A percentile compares a stretch with the other conserved stretches of the same genome.
These are phyloP conservation scores for Suillus variegatus DNA, from an alignment of 768 basidiomycete genomes.

Conservation along the genomic window DNA sequence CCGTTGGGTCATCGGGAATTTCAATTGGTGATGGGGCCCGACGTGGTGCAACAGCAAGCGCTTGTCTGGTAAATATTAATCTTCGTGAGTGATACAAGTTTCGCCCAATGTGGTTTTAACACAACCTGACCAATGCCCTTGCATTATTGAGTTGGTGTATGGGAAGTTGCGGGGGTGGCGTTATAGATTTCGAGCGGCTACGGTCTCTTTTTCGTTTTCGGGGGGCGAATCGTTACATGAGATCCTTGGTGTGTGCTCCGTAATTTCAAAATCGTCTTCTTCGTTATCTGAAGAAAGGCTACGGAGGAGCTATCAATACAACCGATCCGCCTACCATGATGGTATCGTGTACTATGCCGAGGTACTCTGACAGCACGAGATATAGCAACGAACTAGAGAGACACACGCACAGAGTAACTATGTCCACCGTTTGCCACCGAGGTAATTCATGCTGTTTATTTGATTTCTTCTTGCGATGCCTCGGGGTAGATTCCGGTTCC, in stretches of 20 bases:
- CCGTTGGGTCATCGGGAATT: conserved; percentile 44
- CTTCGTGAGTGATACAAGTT: conserved; percentile 9
- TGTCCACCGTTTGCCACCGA: conserved; percentile 45
- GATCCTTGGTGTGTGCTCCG: conserved; percentile 34
- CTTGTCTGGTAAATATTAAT: conserved; percentile 38
- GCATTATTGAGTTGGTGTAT: conserved; percentile 55
- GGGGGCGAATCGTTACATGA: conserved; percentile 17
- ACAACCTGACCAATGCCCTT: conserved; percentile 61
- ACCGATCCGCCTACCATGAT: neutral
- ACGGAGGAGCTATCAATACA: conserved; percentile 6
- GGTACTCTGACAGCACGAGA: conserved; percentile 1
- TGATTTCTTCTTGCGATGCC: conserved; percentile 41
- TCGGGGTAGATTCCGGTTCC: conserved; percentile 23
- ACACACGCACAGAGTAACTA: conserved; percentile 41
- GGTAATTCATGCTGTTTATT: conserved; percentile 32
- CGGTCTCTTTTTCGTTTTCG: conserved; percentile 49
- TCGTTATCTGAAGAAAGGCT: conserved; percentile 45
- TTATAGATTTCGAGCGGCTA: conserved; percentile 71
- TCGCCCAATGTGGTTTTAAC: conserved; percentile 1
- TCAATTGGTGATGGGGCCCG: conserved; percentile 51
- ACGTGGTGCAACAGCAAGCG: conserved; percentile 39
- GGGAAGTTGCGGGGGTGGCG: conserved; percentile 70
- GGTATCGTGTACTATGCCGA: conserved; percentile 1
- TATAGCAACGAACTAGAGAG: neutral
- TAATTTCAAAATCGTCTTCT: conserved; percentile 45